Conservation (phyloP, 305 asterid species). For the Fraxinus velutina region DNA sequence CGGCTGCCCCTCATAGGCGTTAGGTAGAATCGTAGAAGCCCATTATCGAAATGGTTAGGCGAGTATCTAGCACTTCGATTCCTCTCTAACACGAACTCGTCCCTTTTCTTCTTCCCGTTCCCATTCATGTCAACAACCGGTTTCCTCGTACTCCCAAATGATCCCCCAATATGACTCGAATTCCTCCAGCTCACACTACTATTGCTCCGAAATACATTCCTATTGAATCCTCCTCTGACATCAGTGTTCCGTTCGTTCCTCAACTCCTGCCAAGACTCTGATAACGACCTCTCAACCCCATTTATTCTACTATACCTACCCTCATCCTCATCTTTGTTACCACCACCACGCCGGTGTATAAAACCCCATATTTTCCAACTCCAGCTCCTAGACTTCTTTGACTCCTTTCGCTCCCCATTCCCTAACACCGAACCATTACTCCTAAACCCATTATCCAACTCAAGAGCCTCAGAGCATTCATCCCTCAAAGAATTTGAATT, state of each 20-base stretch:
- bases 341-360: conserved; percentile 51
- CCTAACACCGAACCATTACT: conserved; percentile 51
- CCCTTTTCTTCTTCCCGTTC: conserved; percentile 55
- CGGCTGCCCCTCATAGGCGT: conserved; percentile 74
- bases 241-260: conserved; percentile 48
- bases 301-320: conserved; percentile 61
- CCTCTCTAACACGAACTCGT: conserved; percentile 68
- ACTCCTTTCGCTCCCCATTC: conserved; percentile 57
- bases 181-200: conserved; percentile 90
- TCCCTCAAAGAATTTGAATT: conserved; percentile 62
- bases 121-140: conserved; percentile 50
- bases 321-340: conserved; percentile 56
- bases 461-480: conserved; percentile 72
- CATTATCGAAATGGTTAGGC: conserved; percentile 64
- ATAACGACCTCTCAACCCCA: conserved; percentile 75
- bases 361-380: conserved; percentile 78
- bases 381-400: conserved; percentile 79
- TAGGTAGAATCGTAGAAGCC: conserved; percentile 78
- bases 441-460: conserved; percentile 55
- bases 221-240: conserved; percentile 39
- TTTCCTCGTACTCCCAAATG: conserved; percentile 56
- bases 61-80: conserved; percentile 79
- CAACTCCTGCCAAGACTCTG: conserved; percentile 77
- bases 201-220: conserved; percentile 60
- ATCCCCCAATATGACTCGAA: conserved; percentile 44